A percentile compares a stretch with the other conserved stretches of the same genome.
These are phyloP conservation scores for Aspergillus chevalieri DNA, from an alignment of 2,329 filamentous ascomycete species.

Conservation along the genomic window DNA sequence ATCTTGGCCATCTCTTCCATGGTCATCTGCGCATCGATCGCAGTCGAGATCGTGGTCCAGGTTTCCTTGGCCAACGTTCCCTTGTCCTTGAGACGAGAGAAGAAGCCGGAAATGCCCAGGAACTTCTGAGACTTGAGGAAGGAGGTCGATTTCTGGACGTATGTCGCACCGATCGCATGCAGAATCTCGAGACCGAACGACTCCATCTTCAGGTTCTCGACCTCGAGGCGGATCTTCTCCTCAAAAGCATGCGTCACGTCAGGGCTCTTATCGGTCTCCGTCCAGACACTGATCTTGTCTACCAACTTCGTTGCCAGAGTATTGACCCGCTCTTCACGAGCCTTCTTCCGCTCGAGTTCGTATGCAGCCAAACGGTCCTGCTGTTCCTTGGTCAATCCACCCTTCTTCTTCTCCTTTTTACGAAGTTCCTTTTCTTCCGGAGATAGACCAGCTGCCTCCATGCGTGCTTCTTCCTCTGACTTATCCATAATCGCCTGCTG, in stretches of 20 bases:
- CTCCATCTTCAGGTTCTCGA: constrained; percentile 99
- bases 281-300: constrained; percentile 89
- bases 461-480: constrained; percentile 68
- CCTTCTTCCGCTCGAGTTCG: constrained; percentile 74
- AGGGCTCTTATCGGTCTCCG: constrained; percentile 82
- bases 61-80: constrained; percentile 95
- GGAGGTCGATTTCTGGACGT: constrained; percentile 77
- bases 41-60: constrained; percentile 94
- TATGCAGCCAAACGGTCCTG: constrained; percentile 83
- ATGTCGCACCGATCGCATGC: constrained; percentile 88
- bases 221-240: constrained; percentile 88
- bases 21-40: constrained; percentile 94
- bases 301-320: constrained; percentile 78
- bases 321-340: constrained; percentile 84
- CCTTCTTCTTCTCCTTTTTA: constrained; percentile 85
- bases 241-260: constrained; percentile 87
- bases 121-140: constrained; percentile 95
- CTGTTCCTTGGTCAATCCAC: constrained; percentile 81
- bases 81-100: constrained; percentile 90
- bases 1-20: constrained; percentile 98
- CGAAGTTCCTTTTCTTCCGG: constrained; percentile 69
- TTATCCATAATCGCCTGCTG: constrained; percentile 84
- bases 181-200: constrained; percentile 94
- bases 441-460: constrained; percentile 59
- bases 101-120: constrained; percentile 91